Percentiles rank a stretch among this genome's conserved stretches.
Evolutionary conservation across 306 rosid genomes (phyloP).

Genomic region (barrel medic (Medicago truncatula)): DNA sequence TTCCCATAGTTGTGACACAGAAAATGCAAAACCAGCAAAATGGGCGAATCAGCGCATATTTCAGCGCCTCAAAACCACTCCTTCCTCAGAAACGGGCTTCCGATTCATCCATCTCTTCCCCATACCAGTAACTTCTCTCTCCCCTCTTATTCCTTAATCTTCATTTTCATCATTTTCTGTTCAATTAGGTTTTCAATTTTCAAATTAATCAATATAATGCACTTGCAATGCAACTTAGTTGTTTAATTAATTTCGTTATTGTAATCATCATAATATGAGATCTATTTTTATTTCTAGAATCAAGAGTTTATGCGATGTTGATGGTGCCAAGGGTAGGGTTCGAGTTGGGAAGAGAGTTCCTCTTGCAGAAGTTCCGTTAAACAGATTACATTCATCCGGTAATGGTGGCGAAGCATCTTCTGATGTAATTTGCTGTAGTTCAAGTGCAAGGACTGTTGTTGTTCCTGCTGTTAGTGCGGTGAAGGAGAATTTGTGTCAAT

Average conservation of each 20-base stretch:
- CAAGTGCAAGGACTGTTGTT: constrained; percentile 13
- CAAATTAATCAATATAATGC: background rate
- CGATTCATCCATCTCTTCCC: constrained; percentile 38
- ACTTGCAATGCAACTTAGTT: background rate
- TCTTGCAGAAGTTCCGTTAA: constrained; percentile 57
- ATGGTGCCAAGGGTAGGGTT: constrained; percentile 38
- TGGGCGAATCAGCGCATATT: constrained; percentile 61
- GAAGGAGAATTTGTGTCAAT: constrained; percentile 37
- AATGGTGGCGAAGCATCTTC: background rate
- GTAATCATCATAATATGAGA: background rate
- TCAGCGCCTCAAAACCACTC: constrained; percentile 76
- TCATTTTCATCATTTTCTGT: background rate
- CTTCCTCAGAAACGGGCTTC: constrained; percentile 77
- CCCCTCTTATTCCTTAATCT: background rate
- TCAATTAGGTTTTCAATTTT: constrained; percentile 5
- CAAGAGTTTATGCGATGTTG: constrained; percentile 37
- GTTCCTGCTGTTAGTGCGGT: constrained; percentile 20
- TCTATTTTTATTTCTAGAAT: constrained; percentile 45
- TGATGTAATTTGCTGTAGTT: constrained; percentile 1
- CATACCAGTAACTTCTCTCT: constrained; percentile 43
- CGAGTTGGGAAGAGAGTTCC: constrained; percentile 56
- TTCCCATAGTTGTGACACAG: constrained; percentile 36
- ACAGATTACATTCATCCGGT: constrained; percentile 37
- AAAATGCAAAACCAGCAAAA: constrained; percentile 57
- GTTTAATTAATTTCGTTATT: background rate